Percentiles rank a stretch among this genome's conserved stretches.
These are phyloP conservation scores for Lepidium campestre DNA, from an alignment of 441 rosid species.

Conservation along the genomic window DNA sequence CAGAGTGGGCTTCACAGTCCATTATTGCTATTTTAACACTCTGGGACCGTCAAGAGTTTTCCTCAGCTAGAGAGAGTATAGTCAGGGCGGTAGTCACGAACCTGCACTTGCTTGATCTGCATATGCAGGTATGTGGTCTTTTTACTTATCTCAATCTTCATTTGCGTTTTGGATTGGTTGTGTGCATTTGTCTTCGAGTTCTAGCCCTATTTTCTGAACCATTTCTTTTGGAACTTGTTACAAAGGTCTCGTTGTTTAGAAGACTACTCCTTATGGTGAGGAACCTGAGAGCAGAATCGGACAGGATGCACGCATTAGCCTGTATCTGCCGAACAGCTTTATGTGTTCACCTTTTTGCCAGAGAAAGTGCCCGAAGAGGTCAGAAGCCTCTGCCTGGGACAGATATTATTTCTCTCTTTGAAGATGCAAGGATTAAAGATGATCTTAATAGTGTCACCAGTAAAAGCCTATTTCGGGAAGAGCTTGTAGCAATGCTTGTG, in stretches of 20 bases:
- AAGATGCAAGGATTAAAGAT: conserved; percentile 84
- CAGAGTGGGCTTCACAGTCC: conserved; percentile 98
- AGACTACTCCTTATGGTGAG: conserved; percentile 97
- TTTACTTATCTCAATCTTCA: not conserved
- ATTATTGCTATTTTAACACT: conserved; percentile 91
- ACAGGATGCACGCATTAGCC: conserved; percentile 98
- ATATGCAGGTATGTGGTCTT: conserved; percentile 70
- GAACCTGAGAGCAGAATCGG: conserved; percentile 97
- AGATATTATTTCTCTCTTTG: conserved; percentile 93
- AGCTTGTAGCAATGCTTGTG: conserved; percentile 91
- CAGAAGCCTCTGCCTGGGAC: conserved; percentile 98
- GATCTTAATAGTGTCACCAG: conserved; percentile 79
- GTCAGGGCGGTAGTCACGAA: conserved; percentile 95
- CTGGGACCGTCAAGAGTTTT: conserved; percentile 98
- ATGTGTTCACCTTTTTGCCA: conserved; percentile 95
- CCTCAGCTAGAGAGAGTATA: conserved; percentile 97
- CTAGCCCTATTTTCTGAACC: conserved; percentile 7
- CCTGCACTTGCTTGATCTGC: conserved; percentile 91
- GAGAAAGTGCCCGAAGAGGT: conserved; percentile 96
- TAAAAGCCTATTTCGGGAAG: conserved; percentile 92
- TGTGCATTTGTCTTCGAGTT: not conserved
- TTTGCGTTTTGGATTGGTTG: not conserved
- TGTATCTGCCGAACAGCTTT: conserved; percentile 98
- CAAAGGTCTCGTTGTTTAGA: conserved; percentile 92
- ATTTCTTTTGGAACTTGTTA: conserved; percentile 15